A percentile compares a stretch with the other conserved stretches of the same genome.
Evolutionary conservation across 2,329 filamentous ascomycete genomes (phyloP).

Genomic region (Pseudocercospora fuligena): DNA sequence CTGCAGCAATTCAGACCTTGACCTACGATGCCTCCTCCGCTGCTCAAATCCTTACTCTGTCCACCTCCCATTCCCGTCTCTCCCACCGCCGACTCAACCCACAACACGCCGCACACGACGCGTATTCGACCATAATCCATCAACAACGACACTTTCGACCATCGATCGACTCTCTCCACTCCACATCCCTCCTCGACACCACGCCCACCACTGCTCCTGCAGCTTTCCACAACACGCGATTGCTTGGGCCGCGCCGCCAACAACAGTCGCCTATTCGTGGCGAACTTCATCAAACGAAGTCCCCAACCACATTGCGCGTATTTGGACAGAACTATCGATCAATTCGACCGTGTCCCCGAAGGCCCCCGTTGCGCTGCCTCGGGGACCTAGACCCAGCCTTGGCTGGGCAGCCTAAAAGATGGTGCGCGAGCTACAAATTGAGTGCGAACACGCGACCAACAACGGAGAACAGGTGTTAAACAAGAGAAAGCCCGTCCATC

Average conservation of each 20-base stretch:
- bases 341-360: constrained; percentile 58
- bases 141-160: constrained; percentile 59
- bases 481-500: constrained; percentile 92
- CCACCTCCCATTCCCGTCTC: neutral
- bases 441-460: constrained; percentile 26
- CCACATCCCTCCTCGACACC: neutral
- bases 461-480: constrained; percentile 74
- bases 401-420: constrained; percentile 31
- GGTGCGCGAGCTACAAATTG: constrained; percentile 27
- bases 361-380: constrained; percentile 19
- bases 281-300: constrained; percentile 8
- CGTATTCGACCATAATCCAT: constrained; percentile 65
- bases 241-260: neutral
- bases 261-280: constrained; percentile 11
- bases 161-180: constrained; percentile 10
- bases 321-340: constrained; percentile 9
- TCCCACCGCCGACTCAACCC: constrained; percentile 4
- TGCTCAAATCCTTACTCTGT: neutral
- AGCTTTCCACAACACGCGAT: constrained; percentile 17
- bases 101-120: constrained; percentile 8
- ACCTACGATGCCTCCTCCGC: neutral
- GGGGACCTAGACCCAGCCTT: constrained; percentile 27
- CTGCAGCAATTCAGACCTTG: neutral
- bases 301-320: neutral
- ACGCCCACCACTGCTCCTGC: neutral